These are phyloP conservation scores for Camillea tinctor DNA, from an alignment of 2,329 filamentous ascomycete genomes.

Conservation along the genomic window DNA sequence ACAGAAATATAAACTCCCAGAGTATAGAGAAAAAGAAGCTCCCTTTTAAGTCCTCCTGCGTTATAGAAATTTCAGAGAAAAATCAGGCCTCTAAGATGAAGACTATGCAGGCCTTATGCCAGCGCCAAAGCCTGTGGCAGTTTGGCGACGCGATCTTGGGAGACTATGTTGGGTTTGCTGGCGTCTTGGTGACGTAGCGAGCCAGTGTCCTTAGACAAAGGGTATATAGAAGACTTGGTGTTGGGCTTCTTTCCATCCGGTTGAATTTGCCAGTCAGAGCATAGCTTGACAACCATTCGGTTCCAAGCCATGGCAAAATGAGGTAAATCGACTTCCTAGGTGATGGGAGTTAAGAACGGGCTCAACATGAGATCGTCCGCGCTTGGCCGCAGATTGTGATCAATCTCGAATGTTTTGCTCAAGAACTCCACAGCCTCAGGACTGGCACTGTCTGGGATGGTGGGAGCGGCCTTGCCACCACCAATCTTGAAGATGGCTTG, in stretches of 20 bases:
- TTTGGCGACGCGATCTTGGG: background rate
- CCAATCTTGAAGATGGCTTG: conserved; percentile 99
- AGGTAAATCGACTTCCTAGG: conserved; percentile 38
- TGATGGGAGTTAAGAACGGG: conserved; percentile 75
- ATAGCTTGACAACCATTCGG: conserved; percentile 6
- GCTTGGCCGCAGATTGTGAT: conserved; percentile 87
- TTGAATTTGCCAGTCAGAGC: background rate
- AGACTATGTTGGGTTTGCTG: background rate
- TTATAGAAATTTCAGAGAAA: background rate
- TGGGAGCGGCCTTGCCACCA: conserved; percentile 80
- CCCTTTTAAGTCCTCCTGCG: background rate
- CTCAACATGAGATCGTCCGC: conserved; percentile 87
- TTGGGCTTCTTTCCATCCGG: background rate
- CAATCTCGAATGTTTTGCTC: conserved; percentile 88
- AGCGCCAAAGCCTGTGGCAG: background rate
- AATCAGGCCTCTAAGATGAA: background rate
- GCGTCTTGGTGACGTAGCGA: background rate
- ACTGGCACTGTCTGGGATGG: conserved; percentile 82
- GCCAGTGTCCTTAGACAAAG: background rate
- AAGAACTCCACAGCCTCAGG: conserved; percentile 83
- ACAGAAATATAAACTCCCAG: background rate
- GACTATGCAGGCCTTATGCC: background rate
- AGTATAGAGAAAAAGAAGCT: background rate
- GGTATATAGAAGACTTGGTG: background rate
- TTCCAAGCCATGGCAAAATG: conserved; percentile 21